A percentile compares a stretch with the other conserved stretches of the same genome.
Conservation (phyloP, 78 protist species). For the Dictyostelium firmibasis region DNA sequence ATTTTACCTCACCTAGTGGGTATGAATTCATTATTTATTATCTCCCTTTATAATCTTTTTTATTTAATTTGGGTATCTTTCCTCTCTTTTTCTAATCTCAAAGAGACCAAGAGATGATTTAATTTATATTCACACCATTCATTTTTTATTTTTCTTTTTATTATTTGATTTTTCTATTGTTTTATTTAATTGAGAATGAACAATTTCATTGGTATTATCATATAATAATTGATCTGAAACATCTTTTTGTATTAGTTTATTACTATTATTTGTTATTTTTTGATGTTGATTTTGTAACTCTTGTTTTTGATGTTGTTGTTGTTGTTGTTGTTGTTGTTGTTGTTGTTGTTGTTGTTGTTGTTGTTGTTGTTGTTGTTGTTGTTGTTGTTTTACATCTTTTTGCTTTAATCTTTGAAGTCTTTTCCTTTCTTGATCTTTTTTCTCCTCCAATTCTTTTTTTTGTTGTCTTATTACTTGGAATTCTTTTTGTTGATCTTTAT, state of each 20-base stretch:
- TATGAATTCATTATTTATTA: too few species aligned
- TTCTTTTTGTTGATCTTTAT: conserved; percentile 2
- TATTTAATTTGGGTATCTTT: too few species aligned
- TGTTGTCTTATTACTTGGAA: not conserved
- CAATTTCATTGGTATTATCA: not conserved
- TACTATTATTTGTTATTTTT: not conserved
- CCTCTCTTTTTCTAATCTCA: too few species aligned
- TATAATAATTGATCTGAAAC: conserved; percentile 48
- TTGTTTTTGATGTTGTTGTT: not conserved
- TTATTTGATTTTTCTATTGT: not conserved
- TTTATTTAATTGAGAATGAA: not conserved
- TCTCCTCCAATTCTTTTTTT: not conserved
- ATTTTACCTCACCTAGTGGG: too few species aligned
- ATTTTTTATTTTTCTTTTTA: not conserved
- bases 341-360: not conserved
- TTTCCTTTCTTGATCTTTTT: not conserved
- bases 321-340: not conserved
- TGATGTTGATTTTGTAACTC: not conserved
- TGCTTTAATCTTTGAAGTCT: not conserved
- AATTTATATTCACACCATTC: not conserved
- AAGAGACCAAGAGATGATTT: too few species aligned
- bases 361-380: not conserved
- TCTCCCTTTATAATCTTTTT: too few species aligned
- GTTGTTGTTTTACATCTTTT: not conserved
- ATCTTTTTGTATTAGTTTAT: not conserved